Evolutionary conservation across 179 eudicot genomes (phyloP), one percentile per base, ranked within the genome.

Genomic region (Beta corolliflora): DNA sequence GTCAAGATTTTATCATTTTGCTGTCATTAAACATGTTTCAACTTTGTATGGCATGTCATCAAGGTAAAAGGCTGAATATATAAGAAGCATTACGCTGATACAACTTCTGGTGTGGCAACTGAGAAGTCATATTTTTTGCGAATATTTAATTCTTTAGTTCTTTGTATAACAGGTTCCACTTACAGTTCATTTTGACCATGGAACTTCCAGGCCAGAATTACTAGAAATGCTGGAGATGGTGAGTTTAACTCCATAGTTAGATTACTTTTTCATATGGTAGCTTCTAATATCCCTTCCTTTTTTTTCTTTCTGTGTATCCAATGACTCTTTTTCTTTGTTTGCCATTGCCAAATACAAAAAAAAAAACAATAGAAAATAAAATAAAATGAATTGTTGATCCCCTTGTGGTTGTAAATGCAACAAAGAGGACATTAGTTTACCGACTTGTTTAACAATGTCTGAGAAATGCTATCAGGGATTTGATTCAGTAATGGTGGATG

Each of bases 401-500:
- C 52, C 31, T 70, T 16, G 29, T 67, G 15, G 41, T 54, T 18
- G 23, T 68, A 58, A 8, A 23, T 74, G 64, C n/a, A 29, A 29
- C 21, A 0, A 44, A 36, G 29, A 23, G 76, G 15, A 48, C 44
- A 21, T 0, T 44, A 52, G 10, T 45, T 65, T 29, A 36, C 18
- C 10, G 3, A 25, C 61, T 55, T 74, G 6, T 77, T 45, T 10
- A 41, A 8, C 41, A 73, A 21, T 77, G 64, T 80, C 81, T 52
- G 69, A 45, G 19, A 68, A 36, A 66, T 73, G 45, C 65, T 83
- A 56, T 53, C 92, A 97, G 99, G 98, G 93, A 79, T 88, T 94
- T 87, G 90, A 97, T 88, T 97, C 99, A 61, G 85, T 97, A 71
- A 97, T 97, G 99, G 97, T 89, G 79, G 99, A 97, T 82, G 99